These are phyloP conservation scores for Starmerella floricola DNA, from an alignment of 805 yeast species.

Conservation along the genomic window DNA sequence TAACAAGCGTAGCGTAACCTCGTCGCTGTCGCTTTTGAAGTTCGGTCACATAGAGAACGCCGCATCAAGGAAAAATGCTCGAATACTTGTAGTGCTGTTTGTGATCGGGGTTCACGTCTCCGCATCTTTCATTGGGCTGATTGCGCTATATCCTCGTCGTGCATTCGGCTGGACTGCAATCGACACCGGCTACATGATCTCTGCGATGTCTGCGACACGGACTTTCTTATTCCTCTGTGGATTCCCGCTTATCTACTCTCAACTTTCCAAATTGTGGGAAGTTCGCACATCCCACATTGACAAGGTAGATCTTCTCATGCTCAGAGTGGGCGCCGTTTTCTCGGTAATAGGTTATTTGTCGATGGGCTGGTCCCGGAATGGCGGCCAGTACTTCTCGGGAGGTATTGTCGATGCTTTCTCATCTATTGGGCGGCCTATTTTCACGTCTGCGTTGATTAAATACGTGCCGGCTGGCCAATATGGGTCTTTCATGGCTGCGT, in stretches of 20 bases:
- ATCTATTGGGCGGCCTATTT: conserved; percentile 24
- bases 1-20: conserved; percentile 7
- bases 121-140: conserved; percentile 14
- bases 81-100: conserved; percentile 17
- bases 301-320: conserved; percentile 18
- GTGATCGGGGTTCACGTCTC: conserved; percentile 19
- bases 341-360: conserved; percentile 21
- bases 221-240: conserved; percentile 23
- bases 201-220: conserved; percentile 23
- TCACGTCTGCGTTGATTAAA: conserved; percentile 25
- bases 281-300: conserved; percentile 20
- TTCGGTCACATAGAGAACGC: conserved; percentile 18
- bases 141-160: conserved; percentile 25
- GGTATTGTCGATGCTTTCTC: conserved; percentile 25
- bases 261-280: conserved; percentile 14
- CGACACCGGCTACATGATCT: conserved; percentile 27
- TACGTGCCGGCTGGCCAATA: conserved; percentile 23
- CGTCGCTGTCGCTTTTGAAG: conserved; percentile 10
- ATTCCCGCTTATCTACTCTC: conserved; percentile 22
- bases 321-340: conserved; percentile 22
- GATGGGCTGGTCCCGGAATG: conserved; percentile 21
- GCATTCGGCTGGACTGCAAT: conserved; percentile 28
- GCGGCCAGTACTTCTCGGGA: conserved; percentile 20
- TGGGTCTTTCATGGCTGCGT: conserved; percentile 27
- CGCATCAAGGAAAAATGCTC: conserved; percentile 19